Conservation (phyloP, 2,329 filamentous ascomycete species). For the Botryosphaeria dothidea region DNA sequence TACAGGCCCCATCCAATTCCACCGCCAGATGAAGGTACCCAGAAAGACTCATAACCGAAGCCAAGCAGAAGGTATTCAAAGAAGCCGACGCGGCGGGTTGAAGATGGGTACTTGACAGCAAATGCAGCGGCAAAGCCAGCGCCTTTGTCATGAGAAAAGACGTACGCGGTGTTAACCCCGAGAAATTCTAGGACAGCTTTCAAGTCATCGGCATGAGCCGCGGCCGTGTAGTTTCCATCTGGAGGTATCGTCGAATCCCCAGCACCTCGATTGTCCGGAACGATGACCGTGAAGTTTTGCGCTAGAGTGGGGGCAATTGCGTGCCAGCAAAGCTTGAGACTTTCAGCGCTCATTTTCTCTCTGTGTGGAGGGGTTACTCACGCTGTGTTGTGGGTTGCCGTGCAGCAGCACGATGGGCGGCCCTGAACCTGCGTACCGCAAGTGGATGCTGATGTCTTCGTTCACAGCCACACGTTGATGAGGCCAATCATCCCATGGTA, state of each 20-base stretch:
- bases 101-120: constrained; percentile 37
- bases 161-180: constrained; percentile 33
- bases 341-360: no score
- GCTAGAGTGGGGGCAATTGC: not conserved
- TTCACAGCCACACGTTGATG: not conserved
- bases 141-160: constrained; percentile 51
- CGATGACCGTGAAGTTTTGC: constrained; percentile 23
- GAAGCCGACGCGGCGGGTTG: constrained; percentile 39
- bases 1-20: constrained; percentile 44
- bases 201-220: constrained; percentile 31
- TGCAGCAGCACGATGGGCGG: not conserved
- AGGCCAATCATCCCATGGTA: not conserved
- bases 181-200: constrained; percentile 30
- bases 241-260: constrained; percentile 39
- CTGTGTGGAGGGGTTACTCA: not conserved
- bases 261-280: constrained; percentile 22
- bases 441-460: not conserved
- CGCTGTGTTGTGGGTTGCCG: not conserved
- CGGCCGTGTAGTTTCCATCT: constrained; percentile 43
- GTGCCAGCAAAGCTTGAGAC: not conserved
- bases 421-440: not conserved
- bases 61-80: constrained; percentile 47
- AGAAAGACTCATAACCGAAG: constrained; percentile 38
- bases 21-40: constrained; percentile 23
- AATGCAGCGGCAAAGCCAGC: constrained; percentile 45